Percentiles rank a stretch among this genome's conserved stretches.
Conservation (phyloP, 495 filamentous ascomycete species). For the Penicillium riverlandense region DNA sequence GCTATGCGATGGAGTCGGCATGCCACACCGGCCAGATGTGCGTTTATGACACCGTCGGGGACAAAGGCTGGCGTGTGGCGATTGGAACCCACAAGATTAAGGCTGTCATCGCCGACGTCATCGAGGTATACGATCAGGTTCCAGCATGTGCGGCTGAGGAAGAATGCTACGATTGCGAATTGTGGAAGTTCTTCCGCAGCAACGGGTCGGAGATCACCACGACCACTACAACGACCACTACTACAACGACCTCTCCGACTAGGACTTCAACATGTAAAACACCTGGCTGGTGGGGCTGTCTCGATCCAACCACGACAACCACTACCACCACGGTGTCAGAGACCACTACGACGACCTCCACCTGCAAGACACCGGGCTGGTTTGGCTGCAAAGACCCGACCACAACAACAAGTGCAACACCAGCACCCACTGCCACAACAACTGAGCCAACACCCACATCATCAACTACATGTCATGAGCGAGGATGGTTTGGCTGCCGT, state of each 20-base stretch:
- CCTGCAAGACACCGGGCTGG: slow-evolving; percentile 78
- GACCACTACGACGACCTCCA: slow-evolving; percentile 62
- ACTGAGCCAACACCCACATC: slow-evolving; percentile 17
- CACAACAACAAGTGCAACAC: slow-evolving; percentile 16
- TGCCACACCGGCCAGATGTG: slow-evolving; percentile 88
- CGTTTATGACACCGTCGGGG: slow-evolving; percentile 81
- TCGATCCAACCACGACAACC: slow-evolving; percentile 42
- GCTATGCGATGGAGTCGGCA: slow-evolving; percentile 85
- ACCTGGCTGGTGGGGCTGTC: slow-evolving; percentile 63
- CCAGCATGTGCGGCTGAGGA: slow-evolving; percentile 64
- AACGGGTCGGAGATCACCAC: slow-evolving; percentile 76
- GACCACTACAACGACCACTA: slow-evolving; percentile 42
- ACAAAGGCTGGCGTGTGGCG: slow-evolving; percentile 84
- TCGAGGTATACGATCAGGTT: slow-evolving; percentile 71
- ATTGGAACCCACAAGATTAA: slow-evolving; percentile 81
- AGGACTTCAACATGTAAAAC: slow-evolving; percentile 83
- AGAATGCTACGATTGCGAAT: slow-evolving; percentile 83
- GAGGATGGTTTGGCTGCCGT: slow-evolving; percentile 67
- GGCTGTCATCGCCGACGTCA: slow-evolving; percentile 75
- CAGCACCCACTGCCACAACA: slow-evolving; percentile 19
- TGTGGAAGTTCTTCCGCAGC: slow-evolving; percentile 91
- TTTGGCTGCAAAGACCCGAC: slow-evolving; percentile 45
- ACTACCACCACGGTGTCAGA: slow-evolving; percentile 45
- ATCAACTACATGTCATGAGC: slow-evolving; percentile 47
- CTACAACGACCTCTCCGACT: slow-evolving; percentile 50